Percentiles rank a stretch among this genome's conserved stretches.
phyloP scores from a whole-genome alignment of 768 basidiomycete species.

The Lyophyllum atratum region DNA sequence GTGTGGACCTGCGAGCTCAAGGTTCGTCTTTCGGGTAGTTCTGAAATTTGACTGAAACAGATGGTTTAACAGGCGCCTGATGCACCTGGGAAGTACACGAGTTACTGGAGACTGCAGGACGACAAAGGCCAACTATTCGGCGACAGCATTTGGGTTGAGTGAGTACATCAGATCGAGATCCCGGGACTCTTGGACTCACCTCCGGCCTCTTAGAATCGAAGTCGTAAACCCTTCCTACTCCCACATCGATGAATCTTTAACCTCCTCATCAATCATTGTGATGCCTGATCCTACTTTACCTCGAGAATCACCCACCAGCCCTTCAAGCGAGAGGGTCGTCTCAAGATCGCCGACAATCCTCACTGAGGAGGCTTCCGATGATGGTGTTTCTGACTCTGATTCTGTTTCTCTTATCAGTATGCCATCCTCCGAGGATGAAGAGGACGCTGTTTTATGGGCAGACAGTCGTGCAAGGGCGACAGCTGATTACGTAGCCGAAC shows the following conservation, averaged over 20 bases:
- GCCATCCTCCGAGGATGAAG: slow-evolving; percentile 57
- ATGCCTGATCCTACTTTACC: slow-evolving; percentile 54
- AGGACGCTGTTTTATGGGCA: slow-evolving; percentile 57
- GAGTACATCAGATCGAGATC: slow-evolving; percentile 28
- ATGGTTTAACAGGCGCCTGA: slow-evolving; percentile 62
- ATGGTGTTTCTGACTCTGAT: slow-evolving; percentile 44
- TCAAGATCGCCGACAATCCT: slow-evolving; percentile 24
- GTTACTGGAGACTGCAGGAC: slow-evolving; percentile 76
- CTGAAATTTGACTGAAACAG: not conserved
- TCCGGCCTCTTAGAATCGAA: slow-evolving; percentile 49
- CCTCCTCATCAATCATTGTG: slow-evolving; percentile 67
- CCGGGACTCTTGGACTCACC: slow-evolving; percentile 3
- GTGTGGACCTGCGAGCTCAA: slow-evolving; percentile 77
- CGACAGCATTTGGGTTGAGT: slow-evolving; percentile 81
- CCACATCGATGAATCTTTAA: slow-evolving; percentile 51
- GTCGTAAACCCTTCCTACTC: slow-evolving; percentile 54
- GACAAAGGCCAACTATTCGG: slow-evolving; percentile 64
- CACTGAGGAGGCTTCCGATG: slow-evolving; percentile 29
- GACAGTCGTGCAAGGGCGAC: slow-evolving; percentile 49
- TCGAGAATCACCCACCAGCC: slow-evolving; percentile 12
- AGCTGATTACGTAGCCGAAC: slow-evolving; percentile 24
- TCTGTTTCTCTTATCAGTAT: slow-evolving; percentile 63
- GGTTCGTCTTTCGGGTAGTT: slow-evolving; percentile 32
- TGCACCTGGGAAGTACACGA: slow-evolving; percentile 66
- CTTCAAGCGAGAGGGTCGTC: not conserved